Conservation (phyloP, 345 rosid species). For the Eucalyptus polyanthemos region DNA sequence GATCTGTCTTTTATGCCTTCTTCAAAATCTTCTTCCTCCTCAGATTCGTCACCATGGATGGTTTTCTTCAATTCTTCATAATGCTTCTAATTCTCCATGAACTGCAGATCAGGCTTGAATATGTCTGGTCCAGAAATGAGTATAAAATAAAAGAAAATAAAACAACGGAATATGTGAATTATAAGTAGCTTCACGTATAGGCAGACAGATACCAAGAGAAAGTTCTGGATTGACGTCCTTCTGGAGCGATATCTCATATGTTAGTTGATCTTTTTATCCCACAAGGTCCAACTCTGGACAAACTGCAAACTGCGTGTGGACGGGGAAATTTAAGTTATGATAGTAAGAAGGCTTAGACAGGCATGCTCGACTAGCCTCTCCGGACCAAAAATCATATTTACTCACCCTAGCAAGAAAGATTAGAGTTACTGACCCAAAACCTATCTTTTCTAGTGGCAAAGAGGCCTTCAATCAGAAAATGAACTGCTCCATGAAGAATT, state of each 20-base stretch:
- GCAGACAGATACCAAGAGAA: no score
- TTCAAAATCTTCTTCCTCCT: no score
- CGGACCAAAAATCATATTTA: background rate
- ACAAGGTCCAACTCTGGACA: constrained; percentile 86
- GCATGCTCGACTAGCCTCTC: background rate
- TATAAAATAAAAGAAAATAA: no score
- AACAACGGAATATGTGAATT: no score
- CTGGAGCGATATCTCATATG: constrained; percentile 54
- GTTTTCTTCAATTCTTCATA: no score
- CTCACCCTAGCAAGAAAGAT: background rate
- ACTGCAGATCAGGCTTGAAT: no score
- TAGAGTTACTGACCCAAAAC: constrained; percentile 37
- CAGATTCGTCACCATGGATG: no score
- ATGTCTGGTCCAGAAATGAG: no score
- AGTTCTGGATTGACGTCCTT: no score
- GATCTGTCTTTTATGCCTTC: no score
- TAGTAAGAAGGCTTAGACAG: background rate
- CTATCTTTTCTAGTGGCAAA: constrained; percentile 77
- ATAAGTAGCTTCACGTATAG: no score
- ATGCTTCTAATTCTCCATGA: no score
- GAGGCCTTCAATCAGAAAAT: constrained; percentile 74
- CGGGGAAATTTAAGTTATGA: background rate
- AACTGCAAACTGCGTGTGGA: constrained; percentile 58
- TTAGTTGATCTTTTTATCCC: constrained; percentile 63
- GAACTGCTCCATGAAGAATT: constrained; percentile 90